phyloP scores from a whole-genome alignment of 495 filamentous ascomycete species.

The Cryomyces minteri region DNA sequence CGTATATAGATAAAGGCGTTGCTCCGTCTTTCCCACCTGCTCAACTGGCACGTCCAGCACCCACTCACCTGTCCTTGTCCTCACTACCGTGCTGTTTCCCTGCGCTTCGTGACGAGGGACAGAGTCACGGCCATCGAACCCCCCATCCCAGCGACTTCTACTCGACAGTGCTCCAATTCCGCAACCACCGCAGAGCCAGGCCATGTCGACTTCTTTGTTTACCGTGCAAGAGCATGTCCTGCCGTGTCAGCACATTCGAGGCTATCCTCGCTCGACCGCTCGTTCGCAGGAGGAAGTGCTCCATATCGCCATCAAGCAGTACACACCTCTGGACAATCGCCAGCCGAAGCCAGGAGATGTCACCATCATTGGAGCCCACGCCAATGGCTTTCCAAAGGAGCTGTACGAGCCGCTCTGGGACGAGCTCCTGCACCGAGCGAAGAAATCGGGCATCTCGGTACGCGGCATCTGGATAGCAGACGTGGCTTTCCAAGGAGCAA shows the following conservation, averaged over 20 bases:
- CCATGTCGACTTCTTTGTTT: conserved; percentile 24
- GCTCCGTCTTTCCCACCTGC: no score
- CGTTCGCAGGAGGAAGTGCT: conserved; percentile 43
- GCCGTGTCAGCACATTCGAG: conserved; percentile 50
- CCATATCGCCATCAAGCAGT: conserved; percentile 63
- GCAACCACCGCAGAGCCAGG: neutral
- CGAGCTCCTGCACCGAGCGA: conserved; percentile 39
- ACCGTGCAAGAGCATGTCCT: conserved; percentile 42
- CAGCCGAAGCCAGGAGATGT: conserved; percentile 50
- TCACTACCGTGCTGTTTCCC: no score
- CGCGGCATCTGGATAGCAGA: conserved; percentile 78
- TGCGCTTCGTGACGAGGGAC: no score
- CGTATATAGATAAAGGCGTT: no score
- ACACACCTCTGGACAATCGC: conserved; percentile 50
- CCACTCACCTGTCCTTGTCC: no score
- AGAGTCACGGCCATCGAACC: no score
- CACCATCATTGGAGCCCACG: conserved; percentile 70
- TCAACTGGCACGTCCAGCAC: no score
- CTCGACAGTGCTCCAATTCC: no score
- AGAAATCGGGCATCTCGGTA: conserved; percentile 43
- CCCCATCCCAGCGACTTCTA: no score
- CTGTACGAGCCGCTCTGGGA: conserved; percentile 82
- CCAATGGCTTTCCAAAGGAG: conserved; percentile 88
- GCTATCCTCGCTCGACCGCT: conserved; percentile 46
- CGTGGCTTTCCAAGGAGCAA: conserved; percentile 57